Evolutionary conservation across 163 green algal genomes (phyloP), one percentile per base, ranked within the genome.

Genomic region (Prototheca cutis): DNA sequence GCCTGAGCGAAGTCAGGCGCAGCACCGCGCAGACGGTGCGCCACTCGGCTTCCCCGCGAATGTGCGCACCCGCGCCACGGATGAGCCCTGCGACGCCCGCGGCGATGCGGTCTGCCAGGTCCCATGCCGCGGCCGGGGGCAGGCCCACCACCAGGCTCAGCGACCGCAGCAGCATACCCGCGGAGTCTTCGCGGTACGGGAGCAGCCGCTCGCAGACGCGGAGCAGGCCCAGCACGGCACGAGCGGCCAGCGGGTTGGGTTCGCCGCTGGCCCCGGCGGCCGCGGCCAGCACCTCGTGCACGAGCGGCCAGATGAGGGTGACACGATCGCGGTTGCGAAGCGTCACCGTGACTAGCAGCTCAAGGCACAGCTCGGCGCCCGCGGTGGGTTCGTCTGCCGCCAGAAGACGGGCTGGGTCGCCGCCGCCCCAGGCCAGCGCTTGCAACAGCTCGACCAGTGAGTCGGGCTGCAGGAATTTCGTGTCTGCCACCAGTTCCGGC

Each of bases 291-390:
- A 77, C 70, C 32, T 84, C 77, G 55, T 80, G 74, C 42, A 90
- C 54, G 23, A 76, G 61, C 6, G 84, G 80, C 84, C 85, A 91
- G 34, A 89, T 70, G 45, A 87, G 63, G 24, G 62, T 57, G 48
- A 94, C 77, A 27, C 90, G 81, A 67, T 96, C 90, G 2, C 89
- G 71, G 75, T 97, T 97, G 56, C 85, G 79, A 61, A 96, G 68
- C 52, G 89, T 77, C 48, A 96, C 71, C 18, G 76, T 75, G 40
- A 95, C 79, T 40, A 96, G 77, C 60, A 96, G 80, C 64, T 97
- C 88, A 58, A 96, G 64, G 62, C 83, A 93, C 40, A 97, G 76
- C 76, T 95, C 80, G 0, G 84, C 79, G 8, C 76, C 80, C 34
- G 90, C 86, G 55, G 81, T 85, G 63, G 84, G 70, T 28, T 70